Evolutionary conservation across 1,139 yeast species (phyloP).

Genomic region (Pichia sp.): DNA sequence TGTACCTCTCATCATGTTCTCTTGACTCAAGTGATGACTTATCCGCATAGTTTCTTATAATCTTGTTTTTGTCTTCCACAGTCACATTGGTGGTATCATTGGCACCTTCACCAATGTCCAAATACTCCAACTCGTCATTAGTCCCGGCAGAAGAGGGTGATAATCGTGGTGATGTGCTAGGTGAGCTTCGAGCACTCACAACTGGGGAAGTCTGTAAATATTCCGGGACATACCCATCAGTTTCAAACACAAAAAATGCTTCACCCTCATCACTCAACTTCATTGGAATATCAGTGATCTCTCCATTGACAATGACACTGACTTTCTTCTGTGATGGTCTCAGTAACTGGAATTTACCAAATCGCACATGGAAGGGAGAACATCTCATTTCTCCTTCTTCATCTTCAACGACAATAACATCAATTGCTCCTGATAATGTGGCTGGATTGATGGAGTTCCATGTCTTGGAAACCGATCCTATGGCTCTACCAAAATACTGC

Average conservation of each 20-base stretch:
- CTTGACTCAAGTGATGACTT: background rate
- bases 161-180: conserved; percentile 49
- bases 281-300: conserved; percentile 82
- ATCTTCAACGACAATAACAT: conserved; percentile 92
- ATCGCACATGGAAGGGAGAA: conserved; percentile 94
- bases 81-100: background rate
- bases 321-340: conserved; percentile 97
- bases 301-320: conserved; percentile 79
- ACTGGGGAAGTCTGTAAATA: conserved; percentile 90
- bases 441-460: conserved; percentile 98
- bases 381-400: conserved; percentile 78
- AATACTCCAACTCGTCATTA: conserved; percentile 45
- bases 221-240: conserved; percentile 62
- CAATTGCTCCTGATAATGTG: conserved; percentile 94
- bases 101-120: conserved; percentile 26
- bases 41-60: background rate
- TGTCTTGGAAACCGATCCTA: conserved; percentile 90
- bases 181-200: conserved; percentile 70
- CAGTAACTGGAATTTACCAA: conserved; percentile 86
- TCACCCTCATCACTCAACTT: conserved; percentile 97
- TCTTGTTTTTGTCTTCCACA: background rate
- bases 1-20: no score
- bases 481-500: conserved; percentile 97
- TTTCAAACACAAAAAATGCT: conserved; percentile 94
- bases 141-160: conserved; percentile 11